Conservation (phyloP, 1,284 basidiomycete species). For the Volvariella volvacea region DNA sequence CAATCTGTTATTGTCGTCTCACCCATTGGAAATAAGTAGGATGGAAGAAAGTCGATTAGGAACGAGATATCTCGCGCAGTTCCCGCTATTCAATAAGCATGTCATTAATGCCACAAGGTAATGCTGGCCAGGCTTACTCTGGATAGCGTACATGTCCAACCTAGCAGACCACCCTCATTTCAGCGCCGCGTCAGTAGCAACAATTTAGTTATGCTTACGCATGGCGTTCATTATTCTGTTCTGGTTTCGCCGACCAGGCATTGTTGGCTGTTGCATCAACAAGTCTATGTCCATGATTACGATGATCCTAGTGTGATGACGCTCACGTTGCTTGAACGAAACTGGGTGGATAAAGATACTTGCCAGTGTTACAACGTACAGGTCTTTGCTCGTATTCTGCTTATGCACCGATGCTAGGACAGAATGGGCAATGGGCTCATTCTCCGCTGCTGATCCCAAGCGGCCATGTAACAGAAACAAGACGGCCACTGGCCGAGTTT, state of each 20-base stretch:
- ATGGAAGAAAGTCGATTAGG: slow-evolving; percentile 75
- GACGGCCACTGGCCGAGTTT: slow-evolving; percentile 31
- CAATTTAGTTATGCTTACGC: slow-evolving; percentile 37
- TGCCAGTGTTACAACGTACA: too few species aligned
- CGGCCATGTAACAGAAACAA: slow-evolving; percentile 65
- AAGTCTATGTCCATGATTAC: slow-evolving; percentile 67
- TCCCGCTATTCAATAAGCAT: slow-evolving; percentile 42
- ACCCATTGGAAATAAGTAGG: slow-evolving; percentile 70
- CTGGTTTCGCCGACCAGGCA: slow-evolving; percentile 44
- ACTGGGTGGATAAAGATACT: too few species aligned
- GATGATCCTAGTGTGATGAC: slow-evolving; percentile 52
- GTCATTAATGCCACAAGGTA: slow-evolving; percentile 7
- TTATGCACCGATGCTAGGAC: slow-evolving; percentile 9
- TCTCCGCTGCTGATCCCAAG: slow-evolving; percentile 19
- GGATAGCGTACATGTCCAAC: slow-evolving; percentile 70
- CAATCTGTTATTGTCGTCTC: slow-evolving; percentile 64
- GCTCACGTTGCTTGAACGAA: neutral
- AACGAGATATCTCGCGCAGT: slow-evolving; percentile 74
- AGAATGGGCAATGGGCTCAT: slow-evolving; percentile 17
- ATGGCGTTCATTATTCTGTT: slow-evolving; percentile 52
- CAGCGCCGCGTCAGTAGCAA: too few species aligned
- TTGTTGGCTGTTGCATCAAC: slow-evolving; percentile 47
- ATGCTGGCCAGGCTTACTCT: slow-evolving; percentile 34
- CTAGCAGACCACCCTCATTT: slow-evolving; percentile 24
- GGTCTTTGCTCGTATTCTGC: too few species aligned